phyloP scores from a whole-genome alignment of 805 yeast genomes.

The Komagataella pseudopastoris region DNA sequence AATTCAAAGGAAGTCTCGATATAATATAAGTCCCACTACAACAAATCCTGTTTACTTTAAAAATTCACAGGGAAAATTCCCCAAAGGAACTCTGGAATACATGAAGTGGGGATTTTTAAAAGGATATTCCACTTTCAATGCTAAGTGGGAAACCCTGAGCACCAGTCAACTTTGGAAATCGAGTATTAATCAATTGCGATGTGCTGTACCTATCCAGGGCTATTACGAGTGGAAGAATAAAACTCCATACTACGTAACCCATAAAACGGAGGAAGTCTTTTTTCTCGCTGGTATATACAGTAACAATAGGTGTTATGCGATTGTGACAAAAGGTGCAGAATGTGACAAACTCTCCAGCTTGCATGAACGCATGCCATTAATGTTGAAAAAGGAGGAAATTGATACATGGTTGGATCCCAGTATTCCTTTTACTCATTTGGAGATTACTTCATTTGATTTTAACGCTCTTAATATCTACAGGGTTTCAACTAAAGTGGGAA shows the following conservation, averaged over 20 bases:
- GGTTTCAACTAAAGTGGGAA: conserved; percentile 56
- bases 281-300: conserved; percentile 51
- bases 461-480: conserved; percentile 33
- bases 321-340: conserved; percentile 58
- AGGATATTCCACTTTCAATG: conserved; percentile 53
- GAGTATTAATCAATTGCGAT: conserved; percentile 35
- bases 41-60: conserved; percentile 26
- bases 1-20: conserved; percentile 21
- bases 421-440: conserved; percentile 21
- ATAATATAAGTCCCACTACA: conserved; percentile 52
- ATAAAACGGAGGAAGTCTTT: conserved; percentile 37
- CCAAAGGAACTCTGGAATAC: conserved; percentile 19
- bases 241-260: conserved; percentile 51
- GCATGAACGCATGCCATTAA: conserved; percentile 69
- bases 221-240: conserved; percentile 69
- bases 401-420: conserved; percentile 46
- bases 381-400: conserved; percentile 46
- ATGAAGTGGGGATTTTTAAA: conserved; percentile 62
- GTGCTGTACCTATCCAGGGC: conserved; percentile 71
- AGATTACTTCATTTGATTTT: conserved; percentile 25
- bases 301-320: conserved; percentile 38
- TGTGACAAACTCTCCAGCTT: conserved; percentile 48
- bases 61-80: not conserved
- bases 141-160: conserved; percentile 39
- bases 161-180: conserved; percentile 44